Percentiles rank a stretch among this genome's conserved stretches.
Conservation (phyloP, 768 basidiomycete genomes). For the Lactarius hengduanensis region DNA sequence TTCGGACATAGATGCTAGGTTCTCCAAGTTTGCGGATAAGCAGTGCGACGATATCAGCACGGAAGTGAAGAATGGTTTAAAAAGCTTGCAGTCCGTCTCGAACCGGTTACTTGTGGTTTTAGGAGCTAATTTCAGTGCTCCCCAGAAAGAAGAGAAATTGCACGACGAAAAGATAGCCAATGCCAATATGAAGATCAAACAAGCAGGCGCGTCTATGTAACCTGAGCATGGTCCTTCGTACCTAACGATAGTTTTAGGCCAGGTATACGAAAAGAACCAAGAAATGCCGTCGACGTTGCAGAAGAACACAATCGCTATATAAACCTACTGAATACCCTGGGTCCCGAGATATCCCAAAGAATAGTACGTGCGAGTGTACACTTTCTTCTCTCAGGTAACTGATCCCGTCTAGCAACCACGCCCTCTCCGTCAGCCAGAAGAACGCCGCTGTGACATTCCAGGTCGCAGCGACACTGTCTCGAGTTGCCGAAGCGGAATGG, state of each 20-base stretch:
- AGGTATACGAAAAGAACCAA: constrained; percentile 79
- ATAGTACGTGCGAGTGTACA: constrained; percentile 49
- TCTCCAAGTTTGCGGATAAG: constrained; percentile 70
- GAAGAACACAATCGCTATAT: constrained; percentile 82
- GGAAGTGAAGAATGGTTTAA: constrained; percentile 84
- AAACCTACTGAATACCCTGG: constrained; percentile 64
- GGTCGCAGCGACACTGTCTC: constrained; percentile 62
- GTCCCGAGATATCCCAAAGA: constrained; percentile 80
- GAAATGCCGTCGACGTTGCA: constrained; percentile 57
- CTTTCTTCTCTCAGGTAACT: neutral
- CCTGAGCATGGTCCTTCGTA: neutral
- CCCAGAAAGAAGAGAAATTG: constrained; percentile 76
- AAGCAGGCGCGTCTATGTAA: constrained; percentile 52
- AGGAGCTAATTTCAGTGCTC: neutral
- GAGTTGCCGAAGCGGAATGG: constrained; percentile 83
- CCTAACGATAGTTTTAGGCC: constrained; percentile 46
- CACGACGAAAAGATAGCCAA: constrained; percentile 69
- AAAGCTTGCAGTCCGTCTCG: constrained; percentile 65
- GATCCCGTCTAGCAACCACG: constrained; percentile 57
- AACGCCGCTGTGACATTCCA: constrained; percentile 57
- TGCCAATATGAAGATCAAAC: constrained; percentile 72
- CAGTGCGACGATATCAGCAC: constrained; percentile 62
- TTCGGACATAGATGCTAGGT: constrained; percentile 70
- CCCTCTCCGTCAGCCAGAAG: constrained; percentile 57
- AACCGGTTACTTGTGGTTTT: neutral